A percentile compares a stretch with the other conserved stretches of the same genome.
Conservation (phyloP, 495 filamentous ascomycete genomes). For the Parathielavia appendiculata region DNA sequence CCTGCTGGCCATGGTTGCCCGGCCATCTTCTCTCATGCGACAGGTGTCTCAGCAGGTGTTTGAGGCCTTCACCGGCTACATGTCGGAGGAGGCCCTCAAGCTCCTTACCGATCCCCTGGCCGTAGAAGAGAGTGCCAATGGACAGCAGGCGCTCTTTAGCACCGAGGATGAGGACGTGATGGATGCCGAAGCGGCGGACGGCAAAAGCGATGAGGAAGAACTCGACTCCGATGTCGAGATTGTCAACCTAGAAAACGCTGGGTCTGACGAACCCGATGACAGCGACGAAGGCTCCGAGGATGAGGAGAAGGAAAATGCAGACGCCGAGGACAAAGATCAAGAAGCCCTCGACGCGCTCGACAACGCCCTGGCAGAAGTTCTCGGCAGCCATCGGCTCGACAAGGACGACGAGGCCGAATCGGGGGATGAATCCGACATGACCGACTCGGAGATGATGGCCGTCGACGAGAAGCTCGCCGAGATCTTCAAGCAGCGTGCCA, state of each 20-base stretch:
- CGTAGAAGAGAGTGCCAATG: slow-evolving; percentile 73
- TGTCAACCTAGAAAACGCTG: slow-evolving; percentile 39
- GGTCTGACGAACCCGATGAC: slow-evolving; percentile 40
- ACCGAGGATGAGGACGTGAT: slow-evolving; percentile 57
- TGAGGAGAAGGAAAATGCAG: slow-evolving; percentile 26
- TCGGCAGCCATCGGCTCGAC: slow-evolving; percentile 58
- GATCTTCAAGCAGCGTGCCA: slow-evolving; percentile 70
- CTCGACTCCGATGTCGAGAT: slow-evolving; percentile 44
- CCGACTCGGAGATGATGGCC: slow-evolving; percentile 91
- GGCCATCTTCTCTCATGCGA: slow-evolving; percentile 75
- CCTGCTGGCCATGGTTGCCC: slow-evolving; percentile 78
- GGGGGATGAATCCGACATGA: slow-evolving; percentile 70
- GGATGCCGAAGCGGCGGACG: slow-evolving; percentile 38
- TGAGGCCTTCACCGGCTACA: slow-evolving; percentile 62
- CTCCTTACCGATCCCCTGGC: slow-evolving; percentile 69
- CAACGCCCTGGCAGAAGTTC: slow-evolving; percentile 68
- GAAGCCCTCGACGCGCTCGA: slow-evolving; percentile 59
- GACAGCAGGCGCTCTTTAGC: slow-evolving; percentile 80
- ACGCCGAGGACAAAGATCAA: slow-evolving; percentile 43
- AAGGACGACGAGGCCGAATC: slow-evolving; percentile 45
- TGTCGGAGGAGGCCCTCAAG: slow-evolving; percentile 66
- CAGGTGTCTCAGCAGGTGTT: slow-evolving; percentile 87
- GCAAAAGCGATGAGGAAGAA: slow-evolving; percentile 32
- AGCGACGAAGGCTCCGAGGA: slow-evolving; percentile 37
- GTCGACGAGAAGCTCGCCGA: slow-evolving; percentile 74